These are phyloP conservation scores for Acanthamoeba comandoni DNA, from an alignment of 208 protist genomes.

Conservation along the genomic window DNA sequence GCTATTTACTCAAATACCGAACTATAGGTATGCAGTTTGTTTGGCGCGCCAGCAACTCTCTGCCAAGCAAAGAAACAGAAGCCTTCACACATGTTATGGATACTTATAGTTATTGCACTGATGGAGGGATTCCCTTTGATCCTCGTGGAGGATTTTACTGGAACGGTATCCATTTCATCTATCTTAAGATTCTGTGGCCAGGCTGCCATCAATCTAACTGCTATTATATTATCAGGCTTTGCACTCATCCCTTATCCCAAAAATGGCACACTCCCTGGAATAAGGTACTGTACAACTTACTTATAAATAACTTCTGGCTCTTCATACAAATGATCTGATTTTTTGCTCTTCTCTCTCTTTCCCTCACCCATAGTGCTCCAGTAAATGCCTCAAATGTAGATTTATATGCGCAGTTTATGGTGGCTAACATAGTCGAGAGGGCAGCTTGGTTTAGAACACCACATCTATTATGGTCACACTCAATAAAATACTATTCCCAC, in stretches of 20 bases:
- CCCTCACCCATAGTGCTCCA: background rate
- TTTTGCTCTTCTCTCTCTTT: background rate
- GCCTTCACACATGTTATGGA: constrained; percentile 68
- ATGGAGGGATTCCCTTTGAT: background rate
- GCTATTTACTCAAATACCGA: background rate
- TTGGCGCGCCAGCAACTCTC: background rate
- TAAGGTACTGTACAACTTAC: background rate
- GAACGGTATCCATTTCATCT: background rate
- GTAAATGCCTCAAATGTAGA: constrained; percentile 17
- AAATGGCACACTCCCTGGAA: background rate
- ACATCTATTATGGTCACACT: background rate
- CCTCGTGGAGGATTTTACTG: constrained; percentile 12
- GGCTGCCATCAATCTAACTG: background rate
- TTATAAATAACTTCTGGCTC: background rate
- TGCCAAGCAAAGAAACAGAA: background rate
- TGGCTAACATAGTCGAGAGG: constrained; percentile 9
- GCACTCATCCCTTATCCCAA: background rate
- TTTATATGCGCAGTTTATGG: constrained; percentile 25
- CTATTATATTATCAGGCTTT: background rate
- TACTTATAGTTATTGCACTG: constrained; percentile 32
- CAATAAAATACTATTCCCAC: background rate
- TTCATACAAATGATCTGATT: background rate
- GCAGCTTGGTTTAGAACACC: constrained; percentile 10
- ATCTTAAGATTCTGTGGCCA: constrained; percentile 9
- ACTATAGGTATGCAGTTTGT: constrained; percentile 6